Percentiles rank a stretch among this genome's conserved stretches.
phyloP scores from a whole-genome alignment of 2,329 filamentous ascomycete genomes.

The Claviceps maximensis region DNA sequence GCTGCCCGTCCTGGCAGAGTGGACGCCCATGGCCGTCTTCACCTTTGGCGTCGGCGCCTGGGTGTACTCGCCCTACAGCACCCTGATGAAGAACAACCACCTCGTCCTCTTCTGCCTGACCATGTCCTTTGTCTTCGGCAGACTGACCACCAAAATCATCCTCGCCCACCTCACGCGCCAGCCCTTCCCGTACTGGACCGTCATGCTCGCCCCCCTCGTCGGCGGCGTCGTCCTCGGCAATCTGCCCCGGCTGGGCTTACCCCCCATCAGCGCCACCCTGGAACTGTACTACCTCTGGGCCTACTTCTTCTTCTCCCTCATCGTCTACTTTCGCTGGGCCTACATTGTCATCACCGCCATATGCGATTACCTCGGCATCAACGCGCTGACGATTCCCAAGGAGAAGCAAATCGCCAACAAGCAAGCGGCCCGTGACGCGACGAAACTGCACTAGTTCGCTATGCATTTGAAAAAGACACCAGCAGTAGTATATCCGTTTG shows the following conservation, averaged over 20 bases:
- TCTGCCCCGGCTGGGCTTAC: slow-evolving; percentile 62
- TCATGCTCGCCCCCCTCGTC: slow-evolving; percentile 76
- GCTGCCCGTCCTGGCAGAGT: slow-evolving; percentile 77
- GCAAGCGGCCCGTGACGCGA: slow-evolving; percentile 26
- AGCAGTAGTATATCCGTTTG: too few relatives aligned
- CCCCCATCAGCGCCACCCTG: slow-evolving; percentile 46
- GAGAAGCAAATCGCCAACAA: slow-evolving; percentile 46
- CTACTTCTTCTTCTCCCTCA: slow-evolving; percentile 69
- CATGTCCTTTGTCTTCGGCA: slow-evolving; percentile 92
- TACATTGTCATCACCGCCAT: slow-evolving; percentile 82
- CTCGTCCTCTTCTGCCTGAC: slow-evolving; percentile 85
- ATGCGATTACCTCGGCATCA: slow-evolving; percentile 84
- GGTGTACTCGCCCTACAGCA: slow-evolving; percentile 83
- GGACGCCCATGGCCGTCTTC: slow-evolving; percentile 81
- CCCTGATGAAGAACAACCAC: slow-evolving; percentile 69
- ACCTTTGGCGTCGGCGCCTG: slow-evolving; percentile 63
- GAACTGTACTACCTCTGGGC: slow-evolving; percentile 74
- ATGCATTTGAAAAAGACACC: too few relatives aligned
- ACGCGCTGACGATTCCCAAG: slow-evolving; percentile 73
- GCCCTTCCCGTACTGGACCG: slow-evolving; percentile 93
- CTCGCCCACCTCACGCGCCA: slow-evolving; percentile 87
- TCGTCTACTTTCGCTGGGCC: slow-evolving; percentile 92
- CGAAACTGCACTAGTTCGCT: slow-evolving; percentile 24
- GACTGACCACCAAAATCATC: slow-evolving; percentile 98
- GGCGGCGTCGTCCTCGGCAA: slow-evolving; percentile 76